These are phyloP conservation scores for Persicaria tinctoria DNA, from an alignment of 148 eudicot genomes.

Conservation along the genomic window DNA sequence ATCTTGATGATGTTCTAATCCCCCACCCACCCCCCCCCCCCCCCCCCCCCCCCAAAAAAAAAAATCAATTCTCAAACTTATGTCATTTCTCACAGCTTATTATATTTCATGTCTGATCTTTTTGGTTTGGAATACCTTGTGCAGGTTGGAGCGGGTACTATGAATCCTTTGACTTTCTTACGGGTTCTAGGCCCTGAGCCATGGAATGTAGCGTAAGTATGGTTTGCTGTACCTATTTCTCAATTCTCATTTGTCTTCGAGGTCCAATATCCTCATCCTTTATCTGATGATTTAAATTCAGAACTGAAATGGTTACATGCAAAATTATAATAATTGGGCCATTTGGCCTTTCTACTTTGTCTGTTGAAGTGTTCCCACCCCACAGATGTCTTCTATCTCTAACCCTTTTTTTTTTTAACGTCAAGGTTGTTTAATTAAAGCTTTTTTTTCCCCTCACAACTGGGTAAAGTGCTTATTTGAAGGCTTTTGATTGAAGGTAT, in stretches of 20 bases:
- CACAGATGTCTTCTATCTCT: not conserved
- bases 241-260: not conserved
- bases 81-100: not conserved
- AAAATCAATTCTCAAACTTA: not conserved
- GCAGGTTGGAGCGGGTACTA: conserved; percentile 99
- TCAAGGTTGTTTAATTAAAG: not conserved
- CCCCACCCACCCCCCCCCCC: too few relatives aligned
- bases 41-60: too few relatives aligned
- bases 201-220: conserved; percentile 99
- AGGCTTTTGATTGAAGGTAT: conserved; percentile 51
- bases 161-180: conserved; percentile 95
- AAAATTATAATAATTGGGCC: not conserved
- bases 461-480: conserved; percentile 7
- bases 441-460: not conserved
- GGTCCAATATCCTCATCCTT: not conserved
- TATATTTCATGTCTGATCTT: conserved; percentile 9
- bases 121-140: conserved; percentile 16
- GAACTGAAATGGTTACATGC: not conserved
- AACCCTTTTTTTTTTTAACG: not conserved
- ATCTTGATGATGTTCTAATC: not conserved
- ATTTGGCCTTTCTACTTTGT: not conserved
- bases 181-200: conserved; percentile 99
- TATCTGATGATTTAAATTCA: not conserved
- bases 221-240: not conserved
- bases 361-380: not conserved